A percentile compares a stretch with the other conserved stretches of the same genome.
phyloP scores from a whole-genome alignment of 768 basidiomycete genomes.

The Jaapia argillacea region DNA sequence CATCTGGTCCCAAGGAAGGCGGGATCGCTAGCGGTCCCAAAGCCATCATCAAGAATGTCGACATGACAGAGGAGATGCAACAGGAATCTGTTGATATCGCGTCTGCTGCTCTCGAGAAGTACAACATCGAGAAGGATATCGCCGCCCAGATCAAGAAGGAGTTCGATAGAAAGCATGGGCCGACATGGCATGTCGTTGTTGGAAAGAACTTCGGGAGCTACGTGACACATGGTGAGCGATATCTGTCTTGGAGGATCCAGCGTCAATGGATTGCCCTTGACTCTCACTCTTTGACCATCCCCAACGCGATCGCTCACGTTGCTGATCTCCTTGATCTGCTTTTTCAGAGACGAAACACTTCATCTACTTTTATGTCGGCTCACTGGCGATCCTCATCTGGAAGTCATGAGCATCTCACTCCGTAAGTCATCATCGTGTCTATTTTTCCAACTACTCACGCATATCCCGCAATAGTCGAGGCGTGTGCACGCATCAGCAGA shows the following conservation, averaged over 20 bases:
- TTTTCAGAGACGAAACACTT: slow-evolving; percentile 90
- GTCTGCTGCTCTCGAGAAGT: slow-evolving; percentile 77
- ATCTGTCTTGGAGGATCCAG: slow-evolving; percentile 13
- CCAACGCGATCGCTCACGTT: slow-evolving; percentile 2
- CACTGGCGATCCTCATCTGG: slow-evolving; percentile 91
- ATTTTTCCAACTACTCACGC: too few species aligned
- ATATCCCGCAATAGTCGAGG: too few species aligned
- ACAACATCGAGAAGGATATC: slow-evolving; percentile 95
- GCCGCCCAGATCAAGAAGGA: slow-evolving; percentile 98
- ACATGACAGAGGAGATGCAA: slow-evolving; percentile 96
- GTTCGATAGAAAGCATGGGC: slow-evolving; percentile 85
- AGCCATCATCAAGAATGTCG: slow-evolving; percentile 92
- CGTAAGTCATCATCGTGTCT: too few species aligned
- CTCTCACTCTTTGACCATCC: slow-evolving; percentile 4
- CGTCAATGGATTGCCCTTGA: slow-evolving; percentile 4
- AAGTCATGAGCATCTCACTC: slow-evolving; percentile 69
- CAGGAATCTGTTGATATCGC: slow-evolving; percentile 89
- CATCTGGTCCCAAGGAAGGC: slow-evolving; percentile 22
- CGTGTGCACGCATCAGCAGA: too few species aligned
- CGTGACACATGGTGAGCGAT: slow-evolving; percentile 81
- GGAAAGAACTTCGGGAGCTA: slow-evolving; percentile 99
- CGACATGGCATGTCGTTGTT: slow-evolving; percentile 98
- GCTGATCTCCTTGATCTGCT: not conserved
- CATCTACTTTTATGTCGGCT: slow-evolving; percentile 96
- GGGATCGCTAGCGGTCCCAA: slow-evolving; percentile 41